Evolutionary conservation across 2,329 filamentous ascomycete species (phyloP).

Genomic region (Paramyrothecium sp.): DNA sequence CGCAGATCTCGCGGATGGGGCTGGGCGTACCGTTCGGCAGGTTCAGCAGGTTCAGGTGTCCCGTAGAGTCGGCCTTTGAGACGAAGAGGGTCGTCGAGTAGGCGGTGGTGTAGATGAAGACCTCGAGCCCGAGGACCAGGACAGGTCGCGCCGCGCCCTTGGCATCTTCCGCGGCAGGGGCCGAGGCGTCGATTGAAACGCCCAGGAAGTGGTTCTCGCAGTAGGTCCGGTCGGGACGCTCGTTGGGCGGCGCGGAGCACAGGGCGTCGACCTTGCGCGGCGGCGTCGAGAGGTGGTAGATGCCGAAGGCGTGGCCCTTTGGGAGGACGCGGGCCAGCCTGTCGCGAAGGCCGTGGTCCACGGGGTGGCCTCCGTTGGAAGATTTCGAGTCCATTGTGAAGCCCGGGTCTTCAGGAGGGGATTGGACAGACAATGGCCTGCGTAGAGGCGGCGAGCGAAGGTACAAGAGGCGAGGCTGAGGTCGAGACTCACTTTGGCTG

Average conservation of each 20-base stretch:
- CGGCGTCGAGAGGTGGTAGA: constrained; percentile 86
- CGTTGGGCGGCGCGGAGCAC: constrained; percentile 73
- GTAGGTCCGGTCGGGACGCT: constrained; percentile 73
- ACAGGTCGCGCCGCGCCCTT: constrained; percentile 41
- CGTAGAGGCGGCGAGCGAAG: too few species aligned
- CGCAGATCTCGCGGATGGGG: constrained; percentile 71
- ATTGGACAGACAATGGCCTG: background rate
- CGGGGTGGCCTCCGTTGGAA: background rate
- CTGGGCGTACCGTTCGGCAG: constrained; percentile 64
- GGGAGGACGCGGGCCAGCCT: constrained; percentile 51
- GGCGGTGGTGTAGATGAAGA: constrained; percentile 81
- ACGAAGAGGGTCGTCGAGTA: constrained; percentile 86
- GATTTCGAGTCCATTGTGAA: background rate
- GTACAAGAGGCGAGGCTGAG: too few species aligned
- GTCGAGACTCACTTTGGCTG: too few species aligned
- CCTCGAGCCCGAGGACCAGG: constrained; percentile 79
- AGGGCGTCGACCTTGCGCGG: constrained; percentile 73
- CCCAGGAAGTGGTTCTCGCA: constrained; percentile 79
- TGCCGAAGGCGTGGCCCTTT: constrained; percentile 56
- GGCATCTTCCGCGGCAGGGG: constrained; percentile 20
- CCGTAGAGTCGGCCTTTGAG: constrained; percentile 95
- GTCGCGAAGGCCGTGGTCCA: constrained; percentile 8
- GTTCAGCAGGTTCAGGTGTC: constrained; percentile 70
- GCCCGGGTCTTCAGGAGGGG: background rate
- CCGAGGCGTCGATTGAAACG: constrained; percentile 42